Evolutionary conservation across 306 rosid genomes (phyloP).

Genomic region (Cucurbita maxima): DNA sequence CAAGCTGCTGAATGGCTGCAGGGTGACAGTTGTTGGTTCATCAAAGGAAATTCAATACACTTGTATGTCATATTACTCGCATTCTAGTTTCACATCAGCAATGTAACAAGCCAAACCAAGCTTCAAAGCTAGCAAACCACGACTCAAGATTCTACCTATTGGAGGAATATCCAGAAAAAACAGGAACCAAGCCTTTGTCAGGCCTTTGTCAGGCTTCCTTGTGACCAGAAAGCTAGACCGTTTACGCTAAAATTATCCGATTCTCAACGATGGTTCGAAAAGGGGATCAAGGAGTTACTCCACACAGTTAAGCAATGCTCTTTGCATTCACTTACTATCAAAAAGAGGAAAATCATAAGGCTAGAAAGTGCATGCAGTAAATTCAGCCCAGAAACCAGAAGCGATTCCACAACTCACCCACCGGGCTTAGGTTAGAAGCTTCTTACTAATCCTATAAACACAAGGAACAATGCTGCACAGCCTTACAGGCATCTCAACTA

Average conservation of each 20-base stretch:
- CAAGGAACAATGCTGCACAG: neutral
- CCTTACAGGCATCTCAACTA: conserved; percentile 1
- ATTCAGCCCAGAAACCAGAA: neutral
- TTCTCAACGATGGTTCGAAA: neutral
- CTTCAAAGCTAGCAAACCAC: neutral
- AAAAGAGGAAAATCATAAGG: neutral
- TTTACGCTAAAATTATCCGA: neutral
- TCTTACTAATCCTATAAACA: neutral
- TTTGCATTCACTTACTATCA: neutral
- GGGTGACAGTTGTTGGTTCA: neutral
- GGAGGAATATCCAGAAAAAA: neutral
- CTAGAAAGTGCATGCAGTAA: neutral
- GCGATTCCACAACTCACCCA: neutral
- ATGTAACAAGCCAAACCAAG: neutral
- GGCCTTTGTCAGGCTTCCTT: neutral
- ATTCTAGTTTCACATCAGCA: neutral
- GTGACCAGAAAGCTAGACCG: neutral
- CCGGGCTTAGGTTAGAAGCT: neutral
- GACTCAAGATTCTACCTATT: neutral
- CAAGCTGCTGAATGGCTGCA: neutral
- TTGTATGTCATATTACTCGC: neutral
- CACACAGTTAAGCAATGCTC: conserved; percentile 1
- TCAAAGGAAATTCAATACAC: neutral
- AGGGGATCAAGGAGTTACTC: neutral
- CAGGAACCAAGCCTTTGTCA: neutral